Base-by-base conservation (phyloP, 805 yeast genomes). In the Schizosaccharomyces lindneri region DNA sequence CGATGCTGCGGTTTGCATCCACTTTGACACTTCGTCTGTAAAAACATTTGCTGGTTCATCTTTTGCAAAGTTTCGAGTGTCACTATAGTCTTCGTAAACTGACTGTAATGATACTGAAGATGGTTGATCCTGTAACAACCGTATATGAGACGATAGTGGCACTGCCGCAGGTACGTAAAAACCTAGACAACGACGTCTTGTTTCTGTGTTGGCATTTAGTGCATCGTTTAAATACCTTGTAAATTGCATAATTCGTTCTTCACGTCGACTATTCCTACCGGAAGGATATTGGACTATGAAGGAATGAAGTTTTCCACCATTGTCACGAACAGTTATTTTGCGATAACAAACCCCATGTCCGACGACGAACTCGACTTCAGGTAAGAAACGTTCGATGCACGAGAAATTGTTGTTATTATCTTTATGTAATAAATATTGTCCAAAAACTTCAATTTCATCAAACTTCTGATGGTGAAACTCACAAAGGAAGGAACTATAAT, bases 261-360 rank as follows among this genome's bases (percentile, higher is more conserved):
- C 99, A 62, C 98, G 81, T 69, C 98, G 84, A 67, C 95, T 87
- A 68, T 90, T 96, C 67, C 99, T 82, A 9, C 96, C 96, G 15
- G 97, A 95, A 5, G 99, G 98, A 71, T 85, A 88, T 74, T 93
- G 98, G 21, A 93, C 94, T 0, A 96, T 94, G 76, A 93, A 94
- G 59, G 90, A 81, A 72, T 90, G 96, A 61, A 84, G 71, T 64
- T 87, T 81, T 65, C 97, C 97, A 70, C 93, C 97, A 67, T 87
- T 86, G 15, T 97, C 97, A 59, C 96, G 81, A 55, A 94, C 86
- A 60, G 85, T 84, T 63, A 93, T 75, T 48, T 97, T 79, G 69
- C 90, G 85, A 73, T 86, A 87, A 67, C 97, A 89, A 2, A 89
- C 84, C 63, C 87, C 86, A 1, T 90, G 83, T 0, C 96, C 95